Conservation (phyloP, 371 early-diverging fungal genomes). For the Mortierella sp. region DNA sequence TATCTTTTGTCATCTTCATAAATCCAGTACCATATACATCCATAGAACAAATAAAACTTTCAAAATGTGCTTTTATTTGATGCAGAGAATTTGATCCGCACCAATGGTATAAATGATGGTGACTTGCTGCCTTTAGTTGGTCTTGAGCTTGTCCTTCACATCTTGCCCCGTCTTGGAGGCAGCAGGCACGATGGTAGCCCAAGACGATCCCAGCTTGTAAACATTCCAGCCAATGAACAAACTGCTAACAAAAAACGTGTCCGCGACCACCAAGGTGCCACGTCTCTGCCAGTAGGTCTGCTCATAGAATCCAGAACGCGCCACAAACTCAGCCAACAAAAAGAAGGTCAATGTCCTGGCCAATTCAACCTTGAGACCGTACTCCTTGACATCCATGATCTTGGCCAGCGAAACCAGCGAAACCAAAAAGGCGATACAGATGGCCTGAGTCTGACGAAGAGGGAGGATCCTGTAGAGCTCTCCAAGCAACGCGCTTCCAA, state of each 20-base stretch:
- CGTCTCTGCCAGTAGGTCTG: slow-evolving; percentile 55
- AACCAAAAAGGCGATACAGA: slow-evolving; percentile 39
- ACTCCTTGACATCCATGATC: slow-evolving; percentile 52
- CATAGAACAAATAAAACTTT: not conserved
- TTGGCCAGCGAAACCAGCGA: slow-evolving; percentile 43
- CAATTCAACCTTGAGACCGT: slow-evolving; percentile 49
- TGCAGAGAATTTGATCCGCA: slow-evolving; percentile 25
- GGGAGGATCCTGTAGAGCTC: slow-evolving; percentile 56
- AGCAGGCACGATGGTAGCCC: slow-evolving; percentile 19
- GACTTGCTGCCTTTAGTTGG: slow-evolving; percentile 13
- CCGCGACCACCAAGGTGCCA: slow-evolving; percentile 45
- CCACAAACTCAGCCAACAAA: slow-evolving; percentile 53
- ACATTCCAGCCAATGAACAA: slow-evolving; percentile 56
- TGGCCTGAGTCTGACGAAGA: slow-evolving; percentile 42
- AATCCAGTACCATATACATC: not conserved
- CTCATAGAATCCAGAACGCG: slow-evolving; percentile 43
- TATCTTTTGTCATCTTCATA: not conserved
- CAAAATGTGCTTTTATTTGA: not conserved
- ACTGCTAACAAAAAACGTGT: slow-evolving; percentile 45
- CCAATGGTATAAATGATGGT: not conserved
- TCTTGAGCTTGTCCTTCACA: slow-evolving; percentile 29
- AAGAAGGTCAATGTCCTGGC: slow-evolving; percentile 36
- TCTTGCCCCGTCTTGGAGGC: slow-evolving; percentile 3
- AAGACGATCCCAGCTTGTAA: slow-evolving; percentile 47
- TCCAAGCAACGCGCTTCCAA: slow-evolving; percentile 44